These are phyloP conservation scores for Chenopodium album DNA, from an alignment of 148 eudicot genomes.

Conservation along the genomic window DNA sequence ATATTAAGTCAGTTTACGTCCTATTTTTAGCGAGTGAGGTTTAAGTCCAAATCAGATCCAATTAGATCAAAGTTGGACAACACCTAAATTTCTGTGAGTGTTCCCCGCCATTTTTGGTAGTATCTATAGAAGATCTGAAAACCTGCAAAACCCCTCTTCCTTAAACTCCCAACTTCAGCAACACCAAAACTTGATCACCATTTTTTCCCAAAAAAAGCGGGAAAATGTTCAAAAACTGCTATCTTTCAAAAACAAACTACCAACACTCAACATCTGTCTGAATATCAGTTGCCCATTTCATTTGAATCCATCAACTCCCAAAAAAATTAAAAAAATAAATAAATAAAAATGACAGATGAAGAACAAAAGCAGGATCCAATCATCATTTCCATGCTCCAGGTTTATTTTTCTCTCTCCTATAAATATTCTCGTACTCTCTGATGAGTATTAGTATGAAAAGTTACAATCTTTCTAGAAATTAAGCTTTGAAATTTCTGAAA, in stretches of 20 bases:
- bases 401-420: conserved; percentile 23
- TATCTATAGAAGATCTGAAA: background rate
- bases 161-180: background rate
- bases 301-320: background rate
- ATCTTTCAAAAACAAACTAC: background rate
- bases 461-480: conserved; percentile 11
- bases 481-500: conserved; percentile 23
- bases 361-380: conserved; percentile 39
- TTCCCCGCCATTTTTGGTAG: background rate
- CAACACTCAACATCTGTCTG: background rate
- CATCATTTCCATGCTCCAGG: conserved; percentile 42
- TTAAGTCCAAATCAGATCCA: too few species aligned
- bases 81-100: background rate
- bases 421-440: background rate
- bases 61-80: too few species aligned
- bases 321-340: background rate
- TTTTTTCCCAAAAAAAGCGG: background rate
- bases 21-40: too few species aligned
- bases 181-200: background rate
- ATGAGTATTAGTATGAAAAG: background rate
- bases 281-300: conserved; percentile 21
- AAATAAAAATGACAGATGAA: conserved; percentile 28
- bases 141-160: background rate
- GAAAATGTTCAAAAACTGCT: background rate
- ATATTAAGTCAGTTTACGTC: too few species aligned